Conservation (phyloP, 1,284 basidiomycete genomes). For the Vanrija sp. region DNA sequence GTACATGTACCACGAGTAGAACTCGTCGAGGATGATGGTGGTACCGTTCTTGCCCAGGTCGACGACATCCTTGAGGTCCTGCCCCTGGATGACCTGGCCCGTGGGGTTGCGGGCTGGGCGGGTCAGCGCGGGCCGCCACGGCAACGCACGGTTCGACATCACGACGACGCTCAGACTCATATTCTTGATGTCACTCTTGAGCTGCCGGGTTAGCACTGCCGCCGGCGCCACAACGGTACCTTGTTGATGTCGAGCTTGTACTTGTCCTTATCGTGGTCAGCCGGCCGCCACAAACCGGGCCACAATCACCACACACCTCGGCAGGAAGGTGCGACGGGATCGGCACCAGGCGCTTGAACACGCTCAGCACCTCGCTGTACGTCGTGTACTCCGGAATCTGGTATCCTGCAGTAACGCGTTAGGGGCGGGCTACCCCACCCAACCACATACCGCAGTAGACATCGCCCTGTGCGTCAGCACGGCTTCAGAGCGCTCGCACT, state of each 20-base stretch:
- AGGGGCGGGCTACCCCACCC: conserved; percentile 7
- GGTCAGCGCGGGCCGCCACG: not conserved
- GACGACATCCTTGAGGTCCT: conserved; percentile 77
- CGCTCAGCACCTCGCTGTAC: conserved; percentile 66
- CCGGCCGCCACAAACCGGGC: not conserved
- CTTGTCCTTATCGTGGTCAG: conserved; percentile 50
- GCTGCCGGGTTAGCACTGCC: conserved; percentile 20
- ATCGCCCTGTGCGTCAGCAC: conserved; percentile 22
- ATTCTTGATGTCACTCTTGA: conserved; percentile 65
- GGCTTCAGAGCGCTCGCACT: not conserved
- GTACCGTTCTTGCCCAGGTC: conserved; percentile 59
- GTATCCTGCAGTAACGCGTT: conserved; percentile 19
- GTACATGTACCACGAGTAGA: conserved; percentile 67
- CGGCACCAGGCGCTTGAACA: conserved; percentile 83
- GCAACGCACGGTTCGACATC: conserved; percentile 62
- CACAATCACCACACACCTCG: conserved; percentile 17
- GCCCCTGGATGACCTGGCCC: conserved; percentile 68
- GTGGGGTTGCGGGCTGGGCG: conserved; percentile 56
- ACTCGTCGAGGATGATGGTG: conserved; percentile 82
- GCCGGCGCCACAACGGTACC: conserved; percentile 4
- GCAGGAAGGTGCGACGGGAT: conserved; percentile 63
- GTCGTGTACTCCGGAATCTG: conserved; percentile 44
- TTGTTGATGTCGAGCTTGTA: conserved; percentile 68
- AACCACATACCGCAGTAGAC: conserved; percentile 31
- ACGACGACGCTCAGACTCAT: conserved; percentile 82